Base-by-base conservation (phyloP, 2,329 filamentous ascomycete species). In the Cladosporium halotolerans region DNA sequence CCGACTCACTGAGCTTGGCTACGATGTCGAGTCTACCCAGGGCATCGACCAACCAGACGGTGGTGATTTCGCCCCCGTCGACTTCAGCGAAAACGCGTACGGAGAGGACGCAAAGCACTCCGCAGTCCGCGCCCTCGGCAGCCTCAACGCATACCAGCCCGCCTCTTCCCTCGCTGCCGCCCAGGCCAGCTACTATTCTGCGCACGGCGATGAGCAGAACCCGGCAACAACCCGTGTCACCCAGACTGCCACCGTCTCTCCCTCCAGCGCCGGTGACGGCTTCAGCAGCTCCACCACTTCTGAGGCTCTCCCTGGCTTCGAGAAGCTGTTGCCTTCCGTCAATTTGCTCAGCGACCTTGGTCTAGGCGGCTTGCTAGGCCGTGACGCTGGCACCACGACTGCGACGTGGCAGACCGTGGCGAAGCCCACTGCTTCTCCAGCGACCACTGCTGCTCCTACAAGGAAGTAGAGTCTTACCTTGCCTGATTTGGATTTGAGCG, bases 1-100 rank as follows among this genome's bases (percentile, higher is more conserved):
- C 5, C 57, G 62, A 5, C 64, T 75, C 3, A 55, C 41, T 7
- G 62, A 60, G n/a, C 60, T 69, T 5, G 65, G 66, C 38, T 68
- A 68, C 57, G 55, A 57, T 19, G 61, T 58, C 57, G 49, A 57
- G 14, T 52, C 45, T 43, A 61, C 59, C 7, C 44, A 45, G 11
- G 40, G 39, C n/a, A 49, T 49, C 57, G 57, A 54, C 39, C 59
- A 65, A 44, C 64, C 64, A 3, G 53, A 55, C 47, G 61, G 63
- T 56, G 16, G n/a, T 1, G 50, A 56, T 7, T 66, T 64, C 56
- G 34, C 50, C 3, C 52, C 52, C n/a, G 33, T 45, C 14, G 56
- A 53, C 23, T 62, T 55, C 50, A 63, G 61, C 55, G 65, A 61
- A 28, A 50, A 58, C 32, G 63, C 60, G 41, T 65, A 62, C 52